Evolutionary conservation across 345 rosid species (phyloP), one percentile per base, ranked within the genome.

Genomic region (Cardamine resedifolia): DNA sequence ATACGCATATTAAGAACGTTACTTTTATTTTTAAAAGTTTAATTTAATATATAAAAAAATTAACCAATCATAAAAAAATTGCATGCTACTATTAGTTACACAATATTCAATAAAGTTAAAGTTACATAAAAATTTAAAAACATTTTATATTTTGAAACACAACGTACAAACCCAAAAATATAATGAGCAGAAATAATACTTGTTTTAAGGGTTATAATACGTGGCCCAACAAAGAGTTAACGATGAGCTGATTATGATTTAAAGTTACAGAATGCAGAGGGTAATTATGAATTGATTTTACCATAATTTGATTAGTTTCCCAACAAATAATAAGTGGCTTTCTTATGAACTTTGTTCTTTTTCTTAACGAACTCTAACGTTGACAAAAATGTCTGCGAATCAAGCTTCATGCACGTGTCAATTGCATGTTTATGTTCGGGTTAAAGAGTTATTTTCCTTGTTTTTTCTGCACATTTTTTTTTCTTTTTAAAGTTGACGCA

Each of bases 351-450:
- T 47, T 75, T 67, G 39, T 23, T 60, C 12, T 23, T 67, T 58
- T 51, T n/a, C 10, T 20, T 9, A 27, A 67, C 55, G 11, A 67
- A 43, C 47, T 24, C 43, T 27, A n/a, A 67, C 62, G 62, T 68
- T 74, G 78, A 67, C 78, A 41, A 27, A 23, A 3, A 67, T 51
- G 39, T 50, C 12, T 44, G 10, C 41, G 14, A 43, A 14, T 52
- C 69, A 56, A 75, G 26, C 36, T 67, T 20, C 63, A 30, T 68
- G 69, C 79, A 75, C 74, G 79, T 75, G 79, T 75, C 79, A 52
- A 53, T 26, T 44, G 66, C 66, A 53, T n/a, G 64, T 44, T 59
- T 34, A 31, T 51, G 31, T 31, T 74, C 19, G 60, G 53, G 16
- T 3, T 28, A 31, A n/a, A 16, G 48, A 28, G 60, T 38, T 47